phyloP scores from a whole-genome alignment of 2,329 filamentous ascomycete genomes.

The Aspergillaceae sp. region DNA sequence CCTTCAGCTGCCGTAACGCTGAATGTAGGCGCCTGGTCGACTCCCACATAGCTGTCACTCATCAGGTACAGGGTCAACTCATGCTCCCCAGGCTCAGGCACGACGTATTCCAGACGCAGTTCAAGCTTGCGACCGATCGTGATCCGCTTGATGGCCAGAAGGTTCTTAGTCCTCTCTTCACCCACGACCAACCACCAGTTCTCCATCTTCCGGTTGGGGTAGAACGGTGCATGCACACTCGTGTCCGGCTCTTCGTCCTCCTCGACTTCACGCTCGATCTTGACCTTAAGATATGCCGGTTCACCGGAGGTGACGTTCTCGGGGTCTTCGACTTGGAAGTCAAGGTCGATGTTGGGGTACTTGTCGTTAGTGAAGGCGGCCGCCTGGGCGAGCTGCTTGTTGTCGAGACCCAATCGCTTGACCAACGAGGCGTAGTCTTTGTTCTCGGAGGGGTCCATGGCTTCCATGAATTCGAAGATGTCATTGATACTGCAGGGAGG shows the following conservation, averaged over 20 bases:
- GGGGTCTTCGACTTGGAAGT: constrained; percentile 74
- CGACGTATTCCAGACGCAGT: constrained; percentile 76
- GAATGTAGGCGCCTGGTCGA: constrained; percentile 92
- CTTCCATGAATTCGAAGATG: constrained; percentile 96
- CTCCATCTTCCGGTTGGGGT: constrained; percentile 83
- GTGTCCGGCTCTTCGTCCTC: constrained; percentile 66
- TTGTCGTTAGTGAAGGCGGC: constrained; percentile 92
- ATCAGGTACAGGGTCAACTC: constrained; percentile 88
- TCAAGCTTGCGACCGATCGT: constrained; percentile 73
- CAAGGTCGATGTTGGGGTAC: constrained; percentile 89
- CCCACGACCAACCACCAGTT: constrained; percentile 98
- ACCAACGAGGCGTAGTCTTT: constrained; percentile 69
- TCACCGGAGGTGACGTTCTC: constrained; percentile 72
- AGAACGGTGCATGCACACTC: constrained; percentile 90
- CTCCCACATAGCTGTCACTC: constrained; percentile 93
- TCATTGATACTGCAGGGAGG: constrained; percentile 64
- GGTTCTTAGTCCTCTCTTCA: constrained; percentile 76
- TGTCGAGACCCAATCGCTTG: constrained; percentile 66
- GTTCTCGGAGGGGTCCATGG: constrained; percentile 94
- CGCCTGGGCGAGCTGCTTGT: constrained; percentile 77
- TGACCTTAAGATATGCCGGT: constrained; percentile 73
- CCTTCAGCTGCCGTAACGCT: constrained; percentile 78
- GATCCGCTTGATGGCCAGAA: constrained; percentile 90
- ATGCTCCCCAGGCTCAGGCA: constrained; percentile 77
- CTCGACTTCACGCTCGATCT: constrained; percentile 74